Base-by-base conservation (phyloP, 495 filamentous ascomycete species). In the Friedmanniomyces endolithicus region DNA sequence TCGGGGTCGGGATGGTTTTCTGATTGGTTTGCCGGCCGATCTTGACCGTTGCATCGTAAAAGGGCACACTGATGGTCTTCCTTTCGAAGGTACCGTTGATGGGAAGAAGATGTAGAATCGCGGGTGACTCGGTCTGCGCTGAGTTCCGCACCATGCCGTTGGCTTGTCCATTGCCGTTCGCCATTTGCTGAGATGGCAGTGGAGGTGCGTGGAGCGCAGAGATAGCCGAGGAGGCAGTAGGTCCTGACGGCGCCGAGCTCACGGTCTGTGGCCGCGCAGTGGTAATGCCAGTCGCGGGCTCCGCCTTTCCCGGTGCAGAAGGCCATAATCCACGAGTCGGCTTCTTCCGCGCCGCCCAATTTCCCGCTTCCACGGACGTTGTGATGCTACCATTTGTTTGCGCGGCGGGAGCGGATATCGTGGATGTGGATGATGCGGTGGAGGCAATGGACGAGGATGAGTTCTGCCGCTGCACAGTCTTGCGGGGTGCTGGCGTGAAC, bases 21-120 rank as follows among this genome's bases (percentile, higher is more conserved):
- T 84, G 83, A 68, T 98, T 98, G 14, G 92, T 98, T 71, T 98
- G 92, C 24, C 92, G 86, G 47, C 92, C 92, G 63, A 98, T 95
- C 46, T 88, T 81, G 53, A 97, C 72, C 4, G 87, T 83, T 8
- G 97, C 90, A 14, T 92, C 92, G 60, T 74, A 85, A 67, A 80
- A 94, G 12, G 92, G 92, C 19, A 98, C 83, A 17, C 78, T 83
- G 64, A 98, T 97, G 17, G 90, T 89, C 68, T 98, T 98, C 60
- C 88, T 82, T 63, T 97, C 92, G 65, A 98, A 98, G 3, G 90
- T 97, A 37, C 85, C 85, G 55, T 96, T 98, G 58, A 96, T 74
- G 3, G 92, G 92, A 9, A 86, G 70, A 9, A 98, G 74, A 48
- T 84, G 83, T 27, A 97, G 76, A 17, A 94, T 81, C 1, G 86